Evolutionary conservation across 768 basidiomycete genomes (phyloP), one percentile per base, ranked within the genome.

Genomic region (Termitomyces sp.): DNA sequence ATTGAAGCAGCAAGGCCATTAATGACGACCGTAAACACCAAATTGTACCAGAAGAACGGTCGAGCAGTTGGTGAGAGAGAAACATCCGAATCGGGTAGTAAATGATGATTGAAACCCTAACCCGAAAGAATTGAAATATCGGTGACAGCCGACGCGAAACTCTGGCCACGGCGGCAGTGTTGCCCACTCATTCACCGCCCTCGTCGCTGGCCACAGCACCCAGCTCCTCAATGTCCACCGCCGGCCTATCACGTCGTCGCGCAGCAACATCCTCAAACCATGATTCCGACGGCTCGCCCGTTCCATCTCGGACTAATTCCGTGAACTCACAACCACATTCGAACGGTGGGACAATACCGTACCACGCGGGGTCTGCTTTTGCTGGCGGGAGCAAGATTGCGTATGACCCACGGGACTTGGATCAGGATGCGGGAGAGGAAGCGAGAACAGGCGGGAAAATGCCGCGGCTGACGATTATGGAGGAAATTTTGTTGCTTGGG

Each of bases 401-500:
- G 6, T 98, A 82, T 70, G 97, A 98, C 79, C 95, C 94, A 3
- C 79, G 94, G 57, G 97, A 99, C 76, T 73, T 97, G 65, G 77
- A 81, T 50, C 85, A 91, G 70, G 83, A 85, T 57, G 88, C 84
- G 40, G 81, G 81, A 49, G 85, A 89, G 66, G 86, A 88, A 63
- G 79, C 72, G 18, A 81, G 79, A 58, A 69, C 83, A 59, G 88
- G 89, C 3, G 90, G 89, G 20, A 87, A 84, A 74, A 82, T 90
- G 74, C 97, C 97, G 3, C 81, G 81, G 60, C 78, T 99, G 67
- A 99, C 97, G 28, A 83, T 99, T 59, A 92, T 98, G 91, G 97
- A 99, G 78, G 97, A 99, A 78, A 88, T 99, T 7, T 78, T 98
- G 63, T 74, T 99, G 59, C 76, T 99, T 13, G 97, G 97, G 4